These are phyloP conservation scores for Annona cherimola DNA, from an alignment of 164 flowering plant genomes.

Conservation along the genomic window DNA sequence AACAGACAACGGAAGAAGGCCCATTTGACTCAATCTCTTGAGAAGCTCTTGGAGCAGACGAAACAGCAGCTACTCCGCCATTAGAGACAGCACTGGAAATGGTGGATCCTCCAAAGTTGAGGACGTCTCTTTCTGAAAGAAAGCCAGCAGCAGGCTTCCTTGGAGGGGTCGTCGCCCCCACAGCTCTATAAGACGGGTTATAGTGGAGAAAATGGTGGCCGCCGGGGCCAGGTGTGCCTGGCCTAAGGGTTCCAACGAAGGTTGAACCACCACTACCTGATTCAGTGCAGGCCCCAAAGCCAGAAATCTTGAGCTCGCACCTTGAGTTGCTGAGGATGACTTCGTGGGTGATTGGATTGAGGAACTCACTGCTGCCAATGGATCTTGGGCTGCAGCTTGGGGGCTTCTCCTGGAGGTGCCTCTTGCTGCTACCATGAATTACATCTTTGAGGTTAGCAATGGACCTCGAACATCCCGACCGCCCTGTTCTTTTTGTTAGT, in stretches of 20 bases:
- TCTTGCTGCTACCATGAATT: conserved; percentile 74
- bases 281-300: conserved; percentile 41
- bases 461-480: conserved; percentile 98
- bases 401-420: conserved; percentile 63
- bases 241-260: conserved; percentile 79
- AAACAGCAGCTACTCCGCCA: conserved; percentile 7
- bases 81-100: conserved; percentile 12
- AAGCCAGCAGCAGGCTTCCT: conserved; percentile 38
- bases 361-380: conserved; percentile 89
- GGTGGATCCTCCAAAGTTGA: conserved; percentile 25
- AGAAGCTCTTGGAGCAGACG: conserved; percentile 32
- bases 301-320: conserved; percentile 88
- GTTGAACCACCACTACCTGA: conserved; percentile 32
- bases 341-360: conserved; percentile 91
- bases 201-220: conserved; percentile 60
- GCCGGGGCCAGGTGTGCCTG: conserved; percentile 95
- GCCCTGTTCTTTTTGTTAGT: conserved; percentile 51
- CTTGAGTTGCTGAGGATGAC: conserved; percentile 76
- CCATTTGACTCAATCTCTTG: conserved; percentile 39
- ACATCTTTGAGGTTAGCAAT: conserved; percentile 95
- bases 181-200: conserved; percentile 40
- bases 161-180: conserved; percentile 37
- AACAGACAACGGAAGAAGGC: conserved; percentile 41
- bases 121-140: conserved; percentile 37
- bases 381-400: conserved; percentile 92